phyloP scores from a whole-genome alignment of 2,329 filamentous ascomycete genomes.

The Akanthomyces dipterigenus region DNA sequence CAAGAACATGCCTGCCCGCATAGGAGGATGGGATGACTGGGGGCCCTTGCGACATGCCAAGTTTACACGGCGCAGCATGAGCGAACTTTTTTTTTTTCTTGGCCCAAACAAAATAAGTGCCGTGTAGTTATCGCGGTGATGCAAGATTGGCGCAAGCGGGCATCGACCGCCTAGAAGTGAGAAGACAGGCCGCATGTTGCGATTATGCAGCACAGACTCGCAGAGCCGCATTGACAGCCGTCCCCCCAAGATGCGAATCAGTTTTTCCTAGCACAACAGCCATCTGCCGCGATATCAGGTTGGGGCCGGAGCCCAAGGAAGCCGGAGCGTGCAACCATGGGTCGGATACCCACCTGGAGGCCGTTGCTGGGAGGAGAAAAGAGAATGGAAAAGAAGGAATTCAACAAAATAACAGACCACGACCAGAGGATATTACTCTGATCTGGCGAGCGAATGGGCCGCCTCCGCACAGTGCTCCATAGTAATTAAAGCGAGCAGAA shows the following conservation, averaged over 20 bases:
- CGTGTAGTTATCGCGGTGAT: not conserved
- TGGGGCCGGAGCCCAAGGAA: not conserved
- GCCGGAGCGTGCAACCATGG: not conserved
- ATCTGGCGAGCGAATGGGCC: not conserved
- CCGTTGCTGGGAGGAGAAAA: not conserved
- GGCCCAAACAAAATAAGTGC: not conserved
- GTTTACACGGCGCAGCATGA: not conserved
- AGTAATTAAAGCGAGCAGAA: not conserved
- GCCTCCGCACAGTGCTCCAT: not conserved
- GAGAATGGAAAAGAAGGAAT: not conserved
- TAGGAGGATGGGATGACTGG: slow-evolving; percentile 4
- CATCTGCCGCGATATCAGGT: not conserved
- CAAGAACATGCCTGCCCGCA: not conserved
- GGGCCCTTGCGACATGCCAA: not conserved
- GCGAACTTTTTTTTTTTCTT: not conserved
- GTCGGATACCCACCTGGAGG: not conserved
- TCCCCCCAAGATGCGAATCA: not conserved
- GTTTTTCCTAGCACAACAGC: not conserved
- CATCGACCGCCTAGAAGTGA: not conserved
- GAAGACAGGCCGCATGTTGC: not conserved
- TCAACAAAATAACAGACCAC: not conserved
- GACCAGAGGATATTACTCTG: not conserved
- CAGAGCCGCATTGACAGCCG: not conserved
- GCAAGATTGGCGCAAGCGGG: not conserved
- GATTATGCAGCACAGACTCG: not conserved